Evolutionary conservation across 1,284 basidiomycete genomes (phyloP).

Genomic region (Wolfiporia cocos): DNA sequence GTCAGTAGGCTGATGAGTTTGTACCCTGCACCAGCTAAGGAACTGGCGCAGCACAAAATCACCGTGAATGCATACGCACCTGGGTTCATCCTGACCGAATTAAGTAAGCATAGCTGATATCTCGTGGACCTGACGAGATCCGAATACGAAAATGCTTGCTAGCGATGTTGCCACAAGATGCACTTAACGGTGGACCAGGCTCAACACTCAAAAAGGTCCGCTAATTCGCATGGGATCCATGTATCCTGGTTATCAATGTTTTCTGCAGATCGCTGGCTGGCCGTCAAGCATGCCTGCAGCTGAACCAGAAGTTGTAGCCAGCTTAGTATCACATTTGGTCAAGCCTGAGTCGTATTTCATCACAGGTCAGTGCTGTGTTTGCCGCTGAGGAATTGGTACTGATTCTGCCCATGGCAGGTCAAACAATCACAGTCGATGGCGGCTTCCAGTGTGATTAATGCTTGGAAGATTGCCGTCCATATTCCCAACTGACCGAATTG

Average conservation of each 20-base stretch:
- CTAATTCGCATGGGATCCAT: too few relatives aligned
- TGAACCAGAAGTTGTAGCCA: constrained; percentile 7
- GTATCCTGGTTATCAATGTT: too few relatives aligned
- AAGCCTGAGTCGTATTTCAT: constrained; percentile 13
- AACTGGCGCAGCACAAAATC: constrained; percentile 5
- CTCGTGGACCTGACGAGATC: too few relatives aligned
- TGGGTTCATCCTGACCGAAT: constrained; percentile 8
- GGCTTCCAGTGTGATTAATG: constrained; percentile 6
- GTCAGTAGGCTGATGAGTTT: too few relatives aligned
- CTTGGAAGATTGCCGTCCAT: too few relatives aligned
- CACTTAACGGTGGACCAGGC: constrained; percentile 3
- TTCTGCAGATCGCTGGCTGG: constrained; percentile 3
- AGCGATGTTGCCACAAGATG: constrained; percentile 7
- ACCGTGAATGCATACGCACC: constrained; percentile 13
- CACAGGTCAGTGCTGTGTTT: constrained; percentile 8
- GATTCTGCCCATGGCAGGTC: constrained; percentile 6
- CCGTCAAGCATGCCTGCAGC: constrained; percentile 3
- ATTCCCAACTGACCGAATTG: too few relatives aligned
- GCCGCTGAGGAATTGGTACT: not conserved
- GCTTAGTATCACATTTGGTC: constrained; percentile 12
- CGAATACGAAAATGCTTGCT: too few relatives aligned
- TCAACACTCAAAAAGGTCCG: constrained; percentile 7
- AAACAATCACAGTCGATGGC: constrained; percentile 12
- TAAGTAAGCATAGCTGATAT: too few relatives aligned
- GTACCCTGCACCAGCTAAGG: constrained; percentile 3